Percentiles rank a stretch among this genome's conserved stretches.
Conservation (phyloP, 2,329 filamentous ascomycete genomes). For the Boeremia exigua region DNA sequence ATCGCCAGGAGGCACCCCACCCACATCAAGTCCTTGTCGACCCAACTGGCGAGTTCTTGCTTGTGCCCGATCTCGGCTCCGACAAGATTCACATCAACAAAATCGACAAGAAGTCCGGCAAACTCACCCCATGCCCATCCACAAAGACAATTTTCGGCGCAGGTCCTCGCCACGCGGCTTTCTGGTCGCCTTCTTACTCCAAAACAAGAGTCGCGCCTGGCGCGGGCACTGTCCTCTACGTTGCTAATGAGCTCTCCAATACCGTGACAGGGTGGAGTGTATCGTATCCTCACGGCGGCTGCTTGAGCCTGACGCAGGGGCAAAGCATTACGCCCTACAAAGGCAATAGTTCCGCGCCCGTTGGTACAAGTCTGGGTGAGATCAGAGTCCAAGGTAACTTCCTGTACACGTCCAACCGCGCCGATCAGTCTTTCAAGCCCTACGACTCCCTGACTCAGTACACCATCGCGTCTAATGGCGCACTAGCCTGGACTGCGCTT, state of each 20-base stretch:
- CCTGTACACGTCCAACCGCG: constrained; percentile 45
- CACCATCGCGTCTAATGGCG: constrained; percentile 38
- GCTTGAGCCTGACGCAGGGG: constrained; percentile 38
- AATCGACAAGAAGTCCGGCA: constrained; percentile 55
- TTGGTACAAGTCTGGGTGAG: constrained; percentile 41
- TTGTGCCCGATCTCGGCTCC: constrained; percentile 62
- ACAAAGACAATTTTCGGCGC: constrained; percentile 55
- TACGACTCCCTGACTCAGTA: constrained; percentile 47
- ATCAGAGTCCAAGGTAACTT: constrained; percentile 42
- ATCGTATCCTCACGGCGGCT: constrained; percentile 39
- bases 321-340: constrained; percentile 44
- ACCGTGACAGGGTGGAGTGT: constrained; percentile 42
- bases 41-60: constrained; percentile 58
- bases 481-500: constrained; percentile 36
- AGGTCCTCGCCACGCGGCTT: constrained; percentile 62
- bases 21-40: constrained; percentile 61
- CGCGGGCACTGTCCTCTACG: constrained; percentile 37
- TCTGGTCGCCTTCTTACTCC: constrained; percentile 50
- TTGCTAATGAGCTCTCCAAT: constrained; percentile 45
- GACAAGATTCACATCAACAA: constrained; percentile 62
- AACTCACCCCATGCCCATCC: constrained; percentile 55
- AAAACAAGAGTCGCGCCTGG: constrained; percentile 24
- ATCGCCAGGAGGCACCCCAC: constrained; percentile 62
- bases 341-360: constrained; percentile 36
- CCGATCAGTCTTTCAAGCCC: constrained; percentile 45